A percentile compares a stretch with the other conserved stretches of the same genome.
Conservation (phyloP, 306 rosid genomes). For the Echinosophora koreensis region DNA sequence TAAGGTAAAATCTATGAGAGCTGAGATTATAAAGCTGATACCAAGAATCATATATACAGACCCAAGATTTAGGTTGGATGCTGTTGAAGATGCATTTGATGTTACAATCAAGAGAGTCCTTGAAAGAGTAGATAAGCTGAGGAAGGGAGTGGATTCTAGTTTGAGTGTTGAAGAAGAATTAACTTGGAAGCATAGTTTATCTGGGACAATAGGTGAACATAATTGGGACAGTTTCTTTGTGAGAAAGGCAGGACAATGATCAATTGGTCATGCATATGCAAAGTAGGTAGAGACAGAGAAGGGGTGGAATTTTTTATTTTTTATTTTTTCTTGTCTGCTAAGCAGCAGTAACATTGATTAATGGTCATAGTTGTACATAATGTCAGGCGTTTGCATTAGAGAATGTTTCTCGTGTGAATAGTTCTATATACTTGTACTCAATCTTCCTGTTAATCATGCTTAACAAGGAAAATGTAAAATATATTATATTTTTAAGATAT, state of each 20-base stretch:
- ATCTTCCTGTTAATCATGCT: no score
- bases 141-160: conserved; percentile 60
- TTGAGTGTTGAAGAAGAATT: conserved; percentile 62
- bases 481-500: no score
- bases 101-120: conserved; percentile 62
- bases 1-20: conserved; percentile 63
- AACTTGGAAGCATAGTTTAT: conserved; percentile 14
- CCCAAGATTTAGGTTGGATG: conserved; percentile 56
- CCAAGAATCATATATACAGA: conserved; percentile 61
- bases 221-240: conserved; percentile 3
- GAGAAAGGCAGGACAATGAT: not conserved
- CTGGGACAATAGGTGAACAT: conserved; percentile 1
- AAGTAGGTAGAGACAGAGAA: not conserved
- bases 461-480: no score
- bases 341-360: not conserved
- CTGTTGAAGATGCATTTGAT: conserved; percentile 67
- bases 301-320: not conserved
- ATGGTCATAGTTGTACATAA: not conserved
- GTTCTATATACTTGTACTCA: no score
- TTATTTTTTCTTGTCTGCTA: not conserved
- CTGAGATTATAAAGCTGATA: conserved; percentile 59
- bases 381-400: no score
- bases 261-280: not conserved
- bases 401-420: no score
- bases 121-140: conserved; percentile 58